Evolutionary conservation across 2,329 filamentous ascomycete species (phyloP).

Genomic region (Colletotrichum liriopes): DNA sequence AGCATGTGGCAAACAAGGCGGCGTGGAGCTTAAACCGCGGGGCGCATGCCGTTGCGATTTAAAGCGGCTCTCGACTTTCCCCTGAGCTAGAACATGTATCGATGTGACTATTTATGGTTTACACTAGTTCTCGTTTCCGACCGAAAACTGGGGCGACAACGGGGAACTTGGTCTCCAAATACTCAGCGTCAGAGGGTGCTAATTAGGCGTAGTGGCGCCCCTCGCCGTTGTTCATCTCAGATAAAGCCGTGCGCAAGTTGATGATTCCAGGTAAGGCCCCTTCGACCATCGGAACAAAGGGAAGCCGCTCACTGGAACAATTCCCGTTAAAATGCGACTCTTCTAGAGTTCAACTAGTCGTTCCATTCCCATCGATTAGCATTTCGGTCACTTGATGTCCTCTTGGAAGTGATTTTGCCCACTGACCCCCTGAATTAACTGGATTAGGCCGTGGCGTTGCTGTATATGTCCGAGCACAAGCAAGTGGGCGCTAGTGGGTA

Average conservation of each 20-base stretch:
- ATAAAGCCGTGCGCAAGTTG: background rate
- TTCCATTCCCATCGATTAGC: background rate
- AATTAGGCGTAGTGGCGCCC: background rate
- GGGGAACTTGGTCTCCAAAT: background rate
- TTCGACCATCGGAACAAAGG: background rate
- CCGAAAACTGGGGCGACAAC: background rate
- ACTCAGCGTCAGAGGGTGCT: background rate
- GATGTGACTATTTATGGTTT: background rate
- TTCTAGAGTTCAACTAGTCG: background rate
- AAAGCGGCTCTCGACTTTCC: background rate
- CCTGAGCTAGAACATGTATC: constrained; percentile 5
- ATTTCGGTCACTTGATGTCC: background rate
- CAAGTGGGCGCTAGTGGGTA: too few species aligned
- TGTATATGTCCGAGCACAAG: constrained; percentile 2
- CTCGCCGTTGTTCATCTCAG: background rate
- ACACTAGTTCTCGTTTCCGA: background rate
- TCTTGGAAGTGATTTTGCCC: too few species aligned
- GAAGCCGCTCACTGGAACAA: background rate
- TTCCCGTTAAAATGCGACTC: background rate
- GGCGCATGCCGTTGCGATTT: background rate
- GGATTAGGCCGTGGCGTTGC: background rate
- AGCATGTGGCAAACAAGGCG: background rate
- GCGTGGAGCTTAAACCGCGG: background rate
- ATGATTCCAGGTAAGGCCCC: background rate
- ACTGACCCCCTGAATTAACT: background rate